Conservation (phyloP, 2,329 filamentous ascomycete genomes). For the Fusarium robinianum region DNA sequence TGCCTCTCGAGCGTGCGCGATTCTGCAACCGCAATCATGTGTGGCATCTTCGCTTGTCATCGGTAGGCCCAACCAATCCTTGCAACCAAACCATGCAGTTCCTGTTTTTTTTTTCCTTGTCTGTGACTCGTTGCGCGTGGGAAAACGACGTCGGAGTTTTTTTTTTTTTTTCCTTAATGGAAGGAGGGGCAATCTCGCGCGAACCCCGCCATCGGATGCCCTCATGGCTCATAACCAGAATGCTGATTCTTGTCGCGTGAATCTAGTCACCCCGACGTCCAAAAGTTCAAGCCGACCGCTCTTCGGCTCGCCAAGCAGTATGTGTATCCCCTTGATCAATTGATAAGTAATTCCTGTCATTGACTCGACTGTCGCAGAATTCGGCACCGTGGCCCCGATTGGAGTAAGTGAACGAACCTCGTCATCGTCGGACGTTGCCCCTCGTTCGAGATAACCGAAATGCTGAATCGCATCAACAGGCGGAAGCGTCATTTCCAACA, state of each 20-base stretch:
- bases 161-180: constrained; percentile 34
- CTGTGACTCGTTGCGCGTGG: not conserved
- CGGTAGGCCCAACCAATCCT: constrained; percentile 65
- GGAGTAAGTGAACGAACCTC: constrained; percentile 87
- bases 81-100: too few relatives aligned
- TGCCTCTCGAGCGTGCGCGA: constrained; percentile 6
- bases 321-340: constrained; percentile 39
- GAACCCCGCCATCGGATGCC: constrained; percentile 25
- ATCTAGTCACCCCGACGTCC: constrained; percentile 82
- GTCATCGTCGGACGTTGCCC: constrained; percentile 3
- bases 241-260: constrained; percentile 28
- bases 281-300: constrained; percentile 94
- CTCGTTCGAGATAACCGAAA: constrained; percentile 24
- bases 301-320: constrained; percentile 94
- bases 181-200: constrained; percentile 35
- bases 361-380: constrained; percentile 59
- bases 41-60: constrained; percentile 96
- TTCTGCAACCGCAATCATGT: constrained; percentile 66
- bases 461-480: constrained; percentile 56
- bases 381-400: constrained; percentile 96
- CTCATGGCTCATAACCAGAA: constrained; percentile 27
- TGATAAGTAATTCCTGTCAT: not conserved
- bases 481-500: constrained; percentile 85
- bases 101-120: constrained; percentile 12
- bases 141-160: too few relatives aligned